Base-by-base conservation (phyloP, 805 yeast genomes). In the Dipodascopsis tothii region DNA sequence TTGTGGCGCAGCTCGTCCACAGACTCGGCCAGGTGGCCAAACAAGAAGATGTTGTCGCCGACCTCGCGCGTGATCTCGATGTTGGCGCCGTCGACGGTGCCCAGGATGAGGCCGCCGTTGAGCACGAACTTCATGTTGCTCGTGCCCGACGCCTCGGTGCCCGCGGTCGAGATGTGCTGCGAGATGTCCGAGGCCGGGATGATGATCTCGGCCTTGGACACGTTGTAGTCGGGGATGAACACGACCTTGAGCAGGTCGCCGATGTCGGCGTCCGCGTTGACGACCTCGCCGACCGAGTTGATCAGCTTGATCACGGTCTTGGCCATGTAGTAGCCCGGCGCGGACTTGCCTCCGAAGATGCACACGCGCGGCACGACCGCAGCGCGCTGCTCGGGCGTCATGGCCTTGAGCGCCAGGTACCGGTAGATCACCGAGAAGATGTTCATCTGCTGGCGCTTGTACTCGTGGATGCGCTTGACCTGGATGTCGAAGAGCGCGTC, bases 241-340 rank as follows among this genome's bases (percentile, higher is more conserved):
- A 83, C 86, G 44, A 86, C 95, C 67, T 87, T 85, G 58, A 87
- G 74, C 57, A 82, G 69, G 55, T 81, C 82, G 30, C 74, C 84
- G 59, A 85, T 72, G 22, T 81, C 88, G 1, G 72, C 65, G 61
- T 87, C 96, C 48, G 72, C 73, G 66, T 87, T 87, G 51, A 87
- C 78, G 39, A 85, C 90, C 4, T 76, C 79, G 25, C 84, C 80
- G 32, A 86, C 96, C 42, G 83, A 66, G 63, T 84, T 87, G 60
- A 87, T 75, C 63, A 87, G 72, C 64, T 86, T 85, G 61, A 87
- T 88, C 59, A 87, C 84, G 46, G 83, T 75, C 67, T 87, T 87
- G 47, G 96, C 96, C 78, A 87, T 84, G 68, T 84, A 87, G 64
- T 87, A 87, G 53, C 96, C 96, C n/a, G 96, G 96, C 7, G 96